Evolutionary conservation across 2,329 filamentous ascomycete species (phyloP).

Genomic region (Neoscytalidium dimidiatum): DNA sequence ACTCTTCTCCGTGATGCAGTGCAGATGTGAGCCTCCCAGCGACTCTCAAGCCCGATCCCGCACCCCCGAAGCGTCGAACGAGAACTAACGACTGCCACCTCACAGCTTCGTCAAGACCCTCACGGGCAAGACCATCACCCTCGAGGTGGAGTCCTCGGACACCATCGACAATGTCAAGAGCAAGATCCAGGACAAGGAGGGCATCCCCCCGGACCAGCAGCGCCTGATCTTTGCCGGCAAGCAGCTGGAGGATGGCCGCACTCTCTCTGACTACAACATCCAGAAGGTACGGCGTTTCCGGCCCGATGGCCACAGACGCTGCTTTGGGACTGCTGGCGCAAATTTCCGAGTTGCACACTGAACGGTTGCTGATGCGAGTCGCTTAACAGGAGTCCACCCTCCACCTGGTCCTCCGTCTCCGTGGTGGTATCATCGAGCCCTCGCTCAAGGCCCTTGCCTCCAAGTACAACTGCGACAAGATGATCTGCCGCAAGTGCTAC

Average conservation of each 20-base stretch:
- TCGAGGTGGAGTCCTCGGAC: constrained; percentile 98
- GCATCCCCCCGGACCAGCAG: constrained; percentile 97
- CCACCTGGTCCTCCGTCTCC: constrained; percentile 96
- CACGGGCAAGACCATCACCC: constrained; percentile 99
- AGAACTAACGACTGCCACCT: constrained; percentile 29
- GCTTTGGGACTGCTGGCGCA: not conserved
- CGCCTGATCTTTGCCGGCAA: constrained; percentile 98
- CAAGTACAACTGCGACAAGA: constrained; percentile 99
- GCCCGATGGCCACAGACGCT: not conserved
- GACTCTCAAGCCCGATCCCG: constrained; percentile 21
- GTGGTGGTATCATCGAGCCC: constrained; percentile 97
- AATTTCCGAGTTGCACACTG: not conserved
- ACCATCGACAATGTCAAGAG: constrained; percentile 99
- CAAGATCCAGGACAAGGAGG: constrained; percentile 99
- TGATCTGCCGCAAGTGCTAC: constrained; percentile 99
- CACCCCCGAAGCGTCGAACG: constrained; percentile 19
- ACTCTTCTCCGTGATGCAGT: constrained; percentile 56
- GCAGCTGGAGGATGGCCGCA: constrained; percentile 98
- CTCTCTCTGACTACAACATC: constrained; percentile 98
- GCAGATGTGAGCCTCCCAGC: constrained; percentile 75
- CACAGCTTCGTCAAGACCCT: constrained; percentile 99
- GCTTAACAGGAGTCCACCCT: constrained; percentile 84
- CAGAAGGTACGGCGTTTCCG: constrained; percentile 76
- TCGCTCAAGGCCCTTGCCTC: constrained; percentile 96
- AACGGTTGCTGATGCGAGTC: constrained; percentile 22